Percentiles rank a stretch among this genome's conserved stretches.
phyloP scores from a whole-genome alignment of 116 monocot genomes.

The Zostera marina region DNA sequence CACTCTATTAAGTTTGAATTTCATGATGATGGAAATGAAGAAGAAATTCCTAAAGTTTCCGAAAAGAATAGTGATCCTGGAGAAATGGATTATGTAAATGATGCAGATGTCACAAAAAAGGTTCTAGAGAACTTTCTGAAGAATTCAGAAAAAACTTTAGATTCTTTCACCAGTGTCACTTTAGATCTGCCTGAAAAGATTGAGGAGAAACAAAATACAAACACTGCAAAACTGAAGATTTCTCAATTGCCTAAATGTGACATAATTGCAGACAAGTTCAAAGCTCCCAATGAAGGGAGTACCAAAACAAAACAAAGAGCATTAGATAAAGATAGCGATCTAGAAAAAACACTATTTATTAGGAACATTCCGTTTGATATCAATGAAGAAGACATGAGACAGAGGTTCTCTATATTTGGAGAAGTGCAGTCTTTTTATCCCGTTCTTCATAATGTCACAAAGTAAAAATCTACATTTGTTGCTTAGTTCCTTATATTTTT shows the following conservation, averaged over 20 bases:
- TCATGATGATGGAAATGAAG: conserved; percentile 1
- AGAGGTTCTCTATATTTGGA: conserved; percentile 79
- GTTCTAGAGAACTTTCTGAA: conserved; percentile 66
- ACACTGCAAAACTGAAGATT: conserved; percentile 8
- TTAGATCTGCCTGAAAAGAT: conserved; percentile 14
- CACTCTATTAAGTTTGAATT: not conserved
- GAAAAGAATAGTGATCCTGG: conserved; percentile 8
- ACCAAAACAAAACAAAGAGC: not conserved
- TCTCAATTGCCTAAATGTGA: conserved; percentile 1
- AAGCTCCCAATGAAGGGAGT: not conserved
- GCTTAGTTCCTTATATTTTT: not conserved
- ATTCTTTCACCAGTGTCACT: conserved; percentile 11
- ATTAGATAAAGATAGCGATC: not conserved
- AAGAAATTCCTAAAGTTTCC: conserved; percentile 9
- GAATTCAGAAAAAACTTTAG: conserved; percentile 13
- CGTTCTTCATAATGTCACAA: conserved; percentile 82
- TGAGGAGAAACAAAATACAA: not conserved
- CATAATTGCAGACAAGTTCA: not conserved
- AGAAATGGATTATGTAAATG: conserved; percentile 31
- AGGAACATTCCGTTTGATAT: conserved; percentile 94
- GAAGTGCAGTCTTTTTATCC: conserved; percentile 52
- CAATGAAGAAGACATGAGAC: conserved; percentile 53
- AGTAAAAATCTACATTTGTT: conserved; percentile 22
- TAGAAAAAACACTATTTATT: conserved; percentile 25
- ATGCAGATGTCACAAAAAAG: conserved; percentile 63